These are phyloP conservation scores for Marasmius tenuissimus DNA, from an alignment of 1,284 basidiomycete genomes.

Conservation along the genomic window DNA sequence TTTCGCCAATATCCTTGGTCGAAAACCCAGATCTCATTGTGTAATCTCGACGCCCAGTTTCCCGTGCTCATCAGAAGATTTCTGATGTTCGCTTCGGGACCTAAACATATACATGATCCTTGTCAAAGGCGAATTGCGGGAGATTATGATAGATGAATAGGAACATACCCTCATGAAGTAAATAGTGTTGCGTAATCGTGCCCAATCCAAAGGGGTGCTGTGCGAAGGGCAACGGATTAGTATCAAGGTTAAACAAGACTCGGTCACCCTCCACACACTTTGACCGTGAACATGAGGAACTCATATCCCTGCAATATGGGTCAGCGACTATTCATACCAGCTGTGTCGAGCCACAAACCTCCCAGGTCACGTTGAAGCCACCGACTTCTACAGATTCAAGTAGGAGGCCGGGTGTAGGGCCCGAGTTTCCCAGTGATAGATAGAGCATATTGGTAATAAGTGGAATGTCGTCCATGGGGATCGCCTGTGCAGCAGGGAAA, in stretches of 20 bases:
- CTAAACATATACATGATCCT: slow-evolving; percentile 23
- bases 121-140: background rate
- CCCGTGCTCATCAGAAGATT: slow-evolving; percentile 55
- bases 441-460: slow-evolving; percentile 52
- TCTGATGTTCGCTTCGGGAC: slow-evolving; percentile 53
- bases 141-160: background rate
- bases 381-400: slow-evolving; percentile 53
- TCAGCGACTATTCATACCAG: background rate
- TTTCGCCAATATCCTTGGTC: slow-evolving; percentile 71
- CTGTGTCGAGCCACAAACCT: slow-evolving; percentile 36
- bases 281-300: slow-evolving; percentile 42
- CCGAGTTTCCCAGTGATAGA: slow-evolving; percentile 42
- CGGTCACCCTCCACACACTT: slow-evolving; percentile 26
- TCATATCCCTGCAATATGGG: slow-evolving; percentile 28
- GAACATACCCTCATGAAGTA: slow-evolving; percentile 53
- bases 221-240: background rate
- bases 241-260: background rate
- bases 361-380: slow-evolving; percentile 57
- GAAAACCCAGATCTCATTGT: slow-evolving; percentile 77
- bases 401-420: slow-evolving; percentile 49
- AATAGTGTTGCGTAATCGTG: slow-evolving; percentile 38
- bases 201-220: slow-evolving; percentile 47
- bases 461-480: slow-evolving; percentile 48
- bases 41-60: slow-evolving; percentile 48
- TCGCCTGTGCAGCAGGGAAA: slow-evolving; percentile 48